phyloP scores from a whole-genome alignment of 2,329 filamentous ascomycete species.

The Tolypocladium nubicola region DNA sequence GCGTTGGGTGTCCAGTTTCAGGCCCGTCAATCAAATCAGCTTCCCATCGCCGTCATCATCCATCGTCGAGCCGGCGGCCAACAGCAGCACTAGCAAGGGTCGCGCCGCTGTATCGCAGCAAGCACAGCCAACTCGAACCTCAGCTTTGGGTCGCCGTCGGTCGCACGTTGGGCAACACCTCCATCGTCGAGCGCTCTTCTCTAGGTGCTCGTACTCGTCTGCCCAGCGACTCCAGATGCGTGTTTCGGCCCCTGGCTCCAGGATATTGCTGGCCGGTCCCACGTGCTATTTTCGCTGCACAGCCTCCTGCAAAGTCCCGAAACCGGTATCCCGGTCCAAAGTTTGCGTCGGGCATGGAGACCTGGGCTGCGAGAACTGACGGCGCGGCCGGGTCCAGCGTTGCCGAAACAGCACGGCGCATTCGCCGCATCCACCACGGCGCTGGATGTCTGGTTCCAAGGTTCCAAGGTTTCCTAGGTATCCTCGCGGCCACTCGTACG shows the following conservation, averaged over 20 bases:
- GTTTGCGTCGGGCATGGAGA: not conserved
- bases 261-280: not conserved
- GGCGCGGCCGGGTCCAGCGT: not conserved
- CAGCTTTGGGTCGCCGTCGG: too few relatives aligned
- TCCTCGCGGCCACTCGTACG: too few relatives aligned
- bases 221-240: not conserved
- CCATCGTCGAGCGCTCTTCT: too few relatives aligned
- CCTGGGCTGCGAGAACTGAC: too few relatives aligned
- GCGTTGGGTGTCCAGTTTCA: not conserved
- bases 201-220: too few relatives aligned
- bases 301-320: not conserved
- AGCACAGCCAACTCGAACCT: too few relatives aligned
- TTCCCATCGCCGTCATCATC: not conserved
- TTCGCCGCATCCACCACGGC: not conserved
- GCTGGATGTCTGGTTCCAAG: not conserved
- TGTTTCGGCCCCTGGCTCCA: not conserved
- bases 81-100: not conserved
- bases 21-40: not conserved
- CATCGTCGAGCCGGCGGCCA: not conserved
- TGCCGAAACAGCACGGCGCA: not conserved
- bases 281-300: not conserved
- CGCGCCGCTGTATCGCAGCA: too few relatives aligned
- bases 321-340: not conserved
- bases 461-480: too few relatives aligned
- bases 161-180: too few relatives aligned